Evolutionary conservation across 148 eudicot genomes (phyloP).

Genomic region (Selenicereus undatus): DNA sequence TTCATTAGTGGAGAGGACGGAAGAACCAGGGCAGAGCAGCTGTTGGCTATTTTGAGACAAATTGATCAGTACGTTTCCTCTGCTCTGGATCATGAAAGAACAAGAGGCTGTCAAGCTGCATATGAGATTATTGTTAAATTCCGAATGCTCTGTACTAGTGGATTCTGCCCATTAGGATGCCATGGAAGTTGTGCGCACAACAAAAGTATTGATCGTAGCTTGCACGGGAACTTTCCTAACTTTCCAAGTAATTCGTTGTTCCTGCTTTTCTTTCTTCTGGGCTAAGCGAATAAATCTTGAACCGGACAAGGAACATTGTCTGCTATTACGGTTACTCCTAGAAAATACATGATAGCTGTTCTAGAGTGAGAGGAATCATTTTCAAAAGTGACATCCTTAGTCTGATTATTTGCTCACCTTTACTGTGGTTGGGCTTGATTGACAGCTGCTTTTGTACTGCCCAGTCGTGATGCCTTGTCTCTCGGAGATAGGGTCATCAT

Average conservation of each 20-base stretch:
- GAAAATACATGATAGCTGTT: not conserved
- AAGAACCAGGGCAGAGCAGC: slow-evolving; percentile 92
- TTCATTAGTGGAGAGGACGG: slow-evolving; percentile 96
- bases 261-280: not conserved
- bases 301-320: not conserved
- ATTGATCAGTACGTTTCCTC: slow-evolving; percentile 86
- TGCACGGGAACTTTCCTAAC: slow-evolving; percentile 49
- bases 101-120: slow-evolving; percentile 86
- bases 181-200: slow-evolving; percentile 69
- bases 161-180: slow-evolving; percentile 85
- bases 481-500: slow-evolving; percentile 84
- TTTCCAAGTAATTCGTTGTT: slow-evolving; percentile 58
- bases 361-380: not conserved
- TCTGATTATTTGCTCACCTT: slow-evolving; percentile 1
- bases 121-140: slow-evolving; percentile 83
- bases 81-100: slow-evolving; percentile 78
- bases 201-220: slow-evolving; percentile 59
- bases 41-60: slow-evolving; percentile 81
- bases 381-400: not conserved
- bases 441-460: slow-evolving; percentile 82
- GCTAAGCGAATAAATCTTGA: not conserved
- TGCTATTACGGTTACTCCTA: not conserved
- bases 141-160: slow-evolving; percentile 72
- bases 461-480: slow-evolving; percentile 91
- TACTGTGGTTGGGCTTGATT: slow-evolving; percentile 22